phyloP scores from a whole-genome alignment of 2,329 filamentous ascomycete genomes.

The Sarocladium oryzae region DNA sequence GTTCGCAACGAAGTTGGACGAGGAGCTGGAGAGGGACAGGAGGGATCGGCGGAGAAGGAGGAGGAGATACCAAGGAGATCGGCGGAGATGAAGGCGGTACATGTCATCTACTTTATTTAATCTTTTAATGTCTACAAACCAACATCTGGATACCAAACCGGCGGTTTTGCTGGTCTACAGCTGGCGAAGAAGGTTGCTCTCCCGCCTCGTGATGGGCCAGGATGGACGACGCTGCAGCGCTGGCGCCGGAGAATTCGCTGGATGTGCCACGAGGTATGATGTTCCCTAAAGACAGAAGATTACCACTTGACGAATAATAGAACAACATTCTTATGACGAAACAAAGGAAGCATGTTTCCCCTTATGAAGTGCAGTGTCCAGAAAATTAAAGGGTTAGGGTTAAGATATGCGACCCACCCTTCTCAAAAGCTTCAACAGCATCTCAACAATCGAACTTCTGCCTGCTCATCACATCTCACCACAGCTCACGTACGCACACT shows the following conservation, averaged over 20 bases:
- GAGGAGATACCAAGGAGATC: neutral
- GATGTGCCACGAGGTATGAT: no score
- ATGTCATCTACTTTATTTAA: neutral
- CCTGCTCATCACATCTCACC: conserved; percentile 2
- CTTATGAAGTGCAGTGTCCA: no score
- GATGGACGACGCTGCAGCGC: no score
- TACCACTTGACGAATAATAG: no score
- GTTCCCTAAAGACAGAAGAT: no score
- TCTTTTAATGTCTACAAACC: neutral
- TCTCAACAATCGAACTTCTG: conserved; percentile 8
- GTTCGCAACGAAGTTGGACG: conserved; percentile 28
- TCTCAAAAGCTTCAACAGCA: neutral
- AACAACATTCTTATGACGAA: no score
- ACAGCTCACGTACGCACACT: neutral
- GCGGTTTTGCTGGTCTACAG: no score
- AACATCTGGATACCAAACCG: no score
- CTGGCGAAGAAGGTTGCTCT: no score
- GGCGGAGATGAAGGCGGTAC: neutral
- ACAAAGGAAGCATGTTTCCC: no score
- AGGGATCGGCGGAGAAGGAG: conserved; percentile 2
- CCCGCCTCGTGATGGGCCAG: no score
- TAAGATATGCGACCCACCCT: neutral
- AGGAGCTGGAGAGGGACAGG: conserved; percentile 8
- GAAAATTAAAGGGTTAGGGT: conserved; percentile 1
- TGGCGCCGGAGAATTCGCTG: no score